Evolutionary conservation across 345 rosid species (phyloP), one percentile per base, ranked within the genome.

Genomic region (Arabidopsis suecica): DNA sequence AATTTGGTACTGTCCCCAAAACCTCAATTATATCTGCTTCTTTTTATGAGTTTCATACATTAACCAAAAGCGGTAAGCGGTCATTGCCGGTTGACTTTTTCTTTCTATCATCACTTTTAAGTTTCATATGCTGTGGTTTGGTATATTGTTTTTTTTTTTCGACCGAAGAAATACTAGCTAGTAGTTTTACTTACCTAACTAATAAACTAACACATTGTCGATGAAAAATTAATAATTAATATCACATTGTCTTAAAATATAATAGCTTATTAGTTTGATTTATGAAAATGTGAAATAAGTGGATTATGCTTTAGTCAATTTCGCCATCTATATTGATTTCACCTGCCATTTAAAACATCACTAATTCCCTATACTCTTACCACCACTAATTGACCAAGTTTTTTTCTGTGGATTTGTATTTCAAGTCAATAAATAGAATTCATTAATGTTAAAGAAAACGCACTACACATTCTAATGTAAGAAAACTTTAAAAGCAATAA

Each of bases 261-360:
- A 28, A 28, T 28, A 28, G 32, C 2, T 16, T 18, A 33, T 48
- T 65, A 10, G 5, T 32, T 11, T 11, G 7, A 34, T 49, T 34
- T 33, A 34, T 36, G 11, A 13, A 50, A 60, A 60, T 38, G 42
- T 37, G 37, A 18, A 60, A 41, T 6, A 63, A 68, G 18, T 41
- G 12, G 42, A 18, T 55, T 41, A 18, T 41, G 54, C 54, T 41
- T n/a, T 32, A 34, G 28, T 70, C 57, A 58, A 47, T 13, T 59
- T 45, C 3, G 47, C 42, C 47, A 70, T 33, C 65, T n/a, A 57
- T 16, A 47, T 66, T 48, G 60, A 13, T 58, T 48, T 48, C 51
- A 49, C 60, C 51, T 47, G 59, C 66, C 72, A 57, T 28, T 47
- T 25, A 32, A 65, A 64, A 63, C 69, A 54, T 33, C 77, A 42